phyloP scores from a whole-genome alignment of 2,329 filamentous ascomycete genomes.

The Trichoderma cornu-damae region DNA sequence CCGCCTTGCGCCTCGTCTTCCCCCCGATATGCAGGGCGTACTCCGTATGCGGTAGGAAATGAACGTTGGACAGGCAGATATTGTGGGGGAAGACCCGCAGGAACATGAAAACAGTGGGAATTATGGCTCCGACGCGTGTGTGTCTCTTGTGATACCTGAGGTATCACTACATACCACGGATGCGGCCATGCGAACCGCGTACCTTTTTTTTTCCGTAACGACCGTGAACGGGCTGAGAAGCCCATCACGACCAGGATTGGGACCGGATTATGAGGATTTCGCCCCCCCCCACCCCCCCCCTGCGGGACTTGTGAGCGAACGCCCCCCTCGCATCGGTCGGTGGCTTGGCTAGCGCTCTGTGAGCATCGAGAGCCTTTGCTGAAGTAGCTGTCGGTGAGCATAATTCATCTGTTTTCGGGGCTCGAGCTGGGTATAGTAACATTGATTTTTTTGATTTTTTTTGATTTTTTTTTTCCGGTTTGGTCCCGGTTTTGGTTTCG shows the following conservation, averaged over 20 bases:
- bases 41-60: slow-evolving; percentile 2
- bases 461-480: too few relatives aligned
- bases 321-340: neutral
- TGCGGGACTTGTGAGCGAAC: neutral
- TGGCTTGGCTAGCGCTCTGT: neutral
- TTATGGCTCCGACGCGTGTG: neutral
- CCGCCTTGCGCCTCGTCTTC: slow-evolving; percentile 3
- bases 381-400: neutral
- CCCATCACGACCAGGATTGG: neutral
- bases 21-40: slow-evolving; percentile 14
- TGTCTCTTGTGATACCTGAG: neutral
- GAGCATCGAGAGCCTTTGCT: neutral
- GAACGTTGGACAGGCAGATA: neutral
- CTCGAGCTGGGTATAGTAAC: too few relatives aligned
- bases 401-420: too few relatives aligned
- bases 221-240: neutral
- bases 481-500: too few relatives aligned
- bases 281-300: too few relatives aligned
- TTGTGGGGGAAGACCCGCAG: slow-evolving; percentile 17
- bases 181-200: slow-evolving; percentile 10
- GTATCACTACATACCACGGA: too few relatives aligned
- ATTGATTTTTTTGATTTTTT: too few relatives aligned
- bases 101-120: neutral
- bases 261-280: neutral
- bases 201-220: slow-evolving; percentile 9